Evolutionary conservation across 1,139 yeast genomes (phyloP).

Genomic region (Suhomyces bokatorum): DNA sequence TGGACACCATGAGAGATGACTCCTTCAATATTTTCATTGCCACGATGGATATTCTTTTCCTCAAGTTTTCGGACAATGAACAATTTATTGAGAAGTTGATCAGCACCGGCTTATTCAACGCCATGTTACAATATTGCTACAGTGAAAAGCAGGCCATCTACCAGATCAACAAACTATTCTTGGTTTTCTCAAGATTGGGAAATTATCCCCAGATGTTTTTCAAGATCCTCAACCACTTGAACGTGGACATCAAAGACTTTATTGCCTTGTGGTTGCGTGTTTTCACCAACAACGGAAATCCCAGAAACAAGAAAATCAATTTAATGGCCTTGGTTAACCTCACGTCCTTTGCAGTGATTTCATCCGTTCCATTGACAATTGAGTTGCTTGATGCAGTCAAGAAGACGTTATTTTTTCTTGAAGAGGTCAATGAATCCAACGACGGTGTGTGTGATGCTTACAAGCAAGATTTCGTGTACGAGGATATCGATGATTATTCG

Average conservation of each 20-base stretch:
- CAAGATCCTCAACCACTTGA: constrained; percentile 32
- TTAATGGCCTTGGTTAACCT: constrained; percentile 59
- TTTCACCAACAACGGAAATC: constrained; percentile 59
- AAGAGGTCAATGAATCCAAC: constrained; percentile 66
- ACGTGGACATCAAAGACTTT: constrained; percentile 27
- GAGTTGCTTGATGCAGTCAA: constrained; percentile 44
- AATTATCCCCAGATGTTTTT: constrained; percentile 49
- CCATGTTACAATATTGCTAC: constrained; percentile 46
- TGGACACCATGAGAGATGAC: constrained; percentile 70
- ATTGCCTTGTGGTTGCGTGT: constrained; percentile 37
- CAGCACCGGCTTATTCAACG: constrained; percentile 48
- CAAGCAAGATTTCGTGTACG: constrained; percentile 56
- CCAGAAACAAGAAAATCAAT: constrained; percentile 64
- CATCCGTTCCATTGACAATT: constrained; percentile 27
- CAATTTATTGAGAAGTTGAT: constrained; percentile 37
- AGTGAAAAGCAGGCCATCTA: constrained; percentile 53
- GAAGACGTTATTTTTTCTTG: constrained; percentile 61
- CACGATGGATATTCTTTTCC: constrained; percentile 55
- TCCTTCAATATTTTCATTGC: constrained; percentile 58
- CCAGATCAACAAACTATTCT: constrained; percentile 51
- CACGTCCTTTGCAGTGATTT: constrained; percentile 26
- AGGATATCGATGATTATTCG: constrained; percentile 50
- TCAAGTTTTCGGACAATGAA: constrained; percentile 30
- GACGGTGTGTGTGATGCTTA: constrained; percentile 66
- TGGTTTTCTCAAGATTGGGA: constrained; percentile 55